Evolutionary conservation across 2,329 filamentous ascomycete genomes (phyloP).

Genomic region (Chrysoporthe austroafricana): DNA sequence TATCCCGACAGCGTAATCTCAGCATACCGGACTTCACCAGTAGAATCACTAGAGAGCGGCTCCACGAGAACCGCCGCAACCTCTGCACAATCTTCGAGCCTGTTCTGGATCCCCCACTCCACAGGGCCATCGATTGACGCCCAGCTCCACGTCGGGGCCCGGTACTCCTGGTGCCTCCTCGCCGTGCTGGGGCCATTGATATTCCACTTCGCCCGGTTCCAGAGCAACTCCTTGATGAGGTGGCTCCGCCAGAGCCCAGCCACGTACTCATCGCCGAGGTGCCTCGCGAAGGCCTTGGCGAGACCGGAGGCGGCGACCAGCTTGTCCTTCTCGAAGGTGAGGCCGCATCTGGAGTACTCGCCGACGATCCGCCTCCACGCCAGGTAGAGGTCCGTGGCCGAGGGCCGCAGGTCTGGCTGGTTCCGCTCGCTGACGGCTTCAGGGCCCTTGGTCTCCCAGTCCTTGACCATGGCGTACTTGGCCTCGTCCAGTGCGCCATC

Average conservation of each 20-base stretch:
- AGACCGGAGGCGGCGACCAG: constrained; percentile 23
- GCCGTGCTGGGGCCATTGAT: background rate
- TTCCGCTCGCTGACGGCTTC: background rate
- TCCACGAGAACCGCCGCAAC: background rate
- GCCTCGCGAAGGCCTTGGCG: constrained; percentile 18
- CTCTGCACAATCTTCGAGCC: constrained; percentile 5
- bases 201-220: background rate
- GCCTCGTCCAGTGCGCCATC: constrained; percentile 3
- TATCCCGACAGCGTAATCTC: background rate
- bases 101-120: constrained; percentile 3
- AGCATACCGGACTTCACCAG: background rate
- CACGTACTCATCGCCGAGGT: constrained; percentile 13
- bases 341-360: background rate
- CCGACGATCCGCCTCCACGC: constrained; percentile 7
- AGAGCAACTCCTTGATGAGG: constrained; percentile 13
- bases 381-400: background rate
- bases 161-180: constrained; percentile 8
- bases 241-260: constrained; percentile 5
- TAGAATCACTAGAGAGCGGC: background rate
- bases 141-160: constrained; percentile 27
- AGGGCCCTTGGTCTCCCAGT: constrained; percentile 6
- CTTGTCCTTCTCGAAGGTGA: constrained; percentile 18
- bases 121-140: constrained; percentile 20
- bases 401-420: background rate
- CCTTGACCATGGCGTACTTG: background rate